phyloP scores from a whole-genome alignment of 768 basidiomycete genomes.

The Russula olivacea region DNA sequence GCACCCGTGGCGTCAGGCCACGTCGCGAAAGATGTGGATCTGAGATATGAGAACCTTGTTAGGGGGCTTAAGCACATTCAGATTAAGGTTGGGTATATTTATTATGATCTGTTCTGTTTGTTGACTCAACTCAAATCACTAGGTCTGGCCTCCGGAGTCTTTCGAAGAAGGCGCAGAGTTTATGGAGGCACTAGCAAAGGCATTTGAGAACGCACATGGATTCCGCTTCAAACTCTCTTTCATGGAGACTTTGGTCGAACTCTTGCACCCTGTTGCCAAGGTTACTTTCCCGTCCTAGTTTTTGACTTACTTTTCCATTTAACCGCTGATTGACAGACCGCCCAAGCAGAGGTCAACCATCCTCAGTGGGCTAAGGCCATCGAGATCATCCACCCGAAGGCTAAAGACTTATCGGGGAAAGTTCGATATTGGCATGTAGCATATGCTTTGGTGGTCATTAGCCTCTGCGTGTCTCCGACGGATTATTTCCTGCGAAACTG shows the following conservation, averaged over 20 bases:
- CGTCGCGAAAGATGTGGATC: conserved; percentile 73
- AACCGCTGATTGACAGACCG: conserved; percentile 48
- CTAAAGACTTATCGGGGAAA: conserved; percentile 79
- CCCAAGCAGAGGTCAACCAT: conserved; percentile 93
- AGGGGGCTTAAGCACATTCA: conserved; percentile 75
- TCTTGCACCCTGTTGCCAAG: conserved; percentile 87
- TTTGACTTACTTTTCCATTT: neutral
- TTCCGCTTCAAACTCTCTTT: conserved; percentile 76
- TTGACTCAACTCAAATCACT: conserved; percentile 8
- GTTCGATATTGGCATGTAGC: conserved; percentile 86
- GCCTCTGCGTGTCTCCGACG: conserved; percentile 82
- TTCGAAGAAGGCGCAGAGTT: conserved; percentile 95
- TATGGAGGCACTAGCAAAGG: conserved; percentile 73
- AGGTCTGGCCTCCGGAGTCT: conserved; percentile 92
- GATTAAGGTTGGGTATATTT: conserved; percentile 53
- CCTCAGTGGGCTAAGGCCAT: conserved; percentile 93
- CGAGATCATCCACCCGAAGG: conserved; percentile 74
- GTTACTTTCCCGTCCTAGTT: conserved; percentile 34
- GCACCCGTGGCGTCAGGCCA: conserved; percentile 67
- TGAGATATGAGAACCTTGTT: conserved; percentile 79
- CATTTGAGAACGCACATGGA: conserved; percentile 81
- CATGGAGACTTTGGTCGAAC: conserved; percentile 68
- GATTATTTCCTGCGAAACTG: conserved; percentile 82
- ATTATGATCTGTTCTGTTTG: neutral
- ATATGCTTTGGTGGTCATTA: conserved; percentile 77